phyloP scores from a whole-genome alignment of 2,329 filamentous ascomycete genomes.

The Aschersonia sp. region DNA sequence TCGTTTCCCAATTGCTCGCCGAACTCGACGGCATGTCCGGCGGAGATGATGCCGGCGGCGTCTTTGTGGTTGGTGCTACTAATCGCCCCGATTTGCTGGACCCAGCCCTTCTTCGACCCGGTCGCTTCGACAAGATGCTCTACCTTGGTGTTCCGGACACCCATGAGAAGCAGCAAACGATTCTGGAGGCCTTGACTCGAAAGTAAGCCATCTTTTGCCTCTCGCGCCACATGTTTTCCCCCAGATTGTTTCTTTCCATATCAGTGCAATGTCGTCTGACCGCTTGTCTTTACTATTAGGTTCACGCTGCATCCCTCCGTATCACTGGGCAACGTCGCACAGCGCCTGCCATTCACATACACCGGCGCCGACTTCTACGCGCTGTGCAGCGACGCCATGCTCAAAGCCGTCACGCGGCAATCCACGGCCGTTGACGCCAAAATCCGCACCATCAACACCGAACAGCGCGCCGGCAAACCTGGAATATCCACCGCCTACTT shows the following conservation, averaged over 20 bases:
- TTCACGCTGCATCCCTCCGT: conserved; percentile 73
- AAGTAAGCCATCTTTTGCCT: conserved; percentile 47
- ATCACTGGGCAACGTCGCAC: conserved; percentile 60
- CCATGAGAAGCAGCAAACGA: conserved; percentile 89
- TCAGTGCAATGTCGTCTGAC: too few species aligned
- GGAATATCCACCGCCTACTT: conserved; percentile 77
- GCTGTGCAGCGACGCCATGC: conserved; percentile 93
- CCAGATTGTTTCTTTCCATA: background rate
- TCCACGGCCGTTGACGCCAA: conserved; percentile 73
- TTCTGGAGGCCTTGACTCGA: conserved; percentile 82
- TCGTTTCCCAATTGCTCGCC: conserved; percentile 85
- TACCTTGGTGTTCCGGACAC: conserved; percentile 94
- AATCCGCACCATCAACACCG: conserved; percentile 53
- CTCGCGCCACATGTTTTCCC: background rate
- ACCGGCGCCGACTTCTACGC: conserved; percentile 97
- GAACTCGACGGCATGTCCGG: conserved; percentile 97
- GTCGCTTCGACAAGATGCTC: conserved; percentile 95
- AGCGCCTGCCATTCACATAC: conserved; percentile 80
- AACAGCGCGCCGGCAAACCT: conserved; percentile 15
- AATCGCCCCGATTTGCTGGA: conserved; percentile 90
- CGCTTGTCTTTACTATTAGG: conserved; percentile 24
- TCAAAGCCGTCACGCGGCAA: conserved; percentile 91
- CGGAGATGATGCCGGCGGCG: conserved; percentile 70
- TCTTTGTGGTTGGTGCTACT: conserved; percentile 93
- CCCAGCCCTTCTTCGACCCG: conserved; percentile 74